Evolutionary conservation across 108 stramenopile genomes (phyloP).

Genomic region (Cylindrotheca fusiformis): DNA sequence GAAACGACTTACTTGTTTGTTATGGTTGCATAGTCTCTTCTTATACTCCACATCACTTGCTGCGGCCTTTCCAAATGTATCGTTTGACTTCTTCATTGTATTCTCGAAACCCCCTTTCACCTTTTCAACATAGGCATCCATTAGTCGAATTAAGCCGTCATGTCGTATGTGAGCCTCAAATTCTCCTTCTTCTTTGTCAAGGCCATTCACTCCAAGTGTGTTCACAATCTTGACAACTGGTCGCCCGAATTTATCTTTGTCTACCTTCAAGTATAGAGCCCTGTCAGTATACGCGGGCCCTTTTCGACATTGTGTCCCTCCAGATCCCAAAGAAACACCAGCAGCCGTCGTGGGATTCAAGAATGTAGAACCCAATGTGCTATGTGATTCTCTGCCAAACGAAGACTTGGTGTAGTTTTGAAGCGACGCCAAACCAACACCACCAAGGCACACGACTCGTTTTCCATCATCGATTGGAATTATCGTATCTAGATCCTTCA

Average conservation of each 20-base stretch:
- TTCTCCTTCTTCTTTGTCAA: constrained; percentile 61
- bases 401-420: constrained; percentile 40
- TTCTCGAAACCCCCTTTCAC: constrained; percentile 46
- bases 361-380: constrained; percentile 76
- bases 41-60: constrained; percentile 66
- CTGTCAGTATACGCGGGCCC: constrained; percentile 83
- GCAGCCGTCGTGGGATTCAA: constrained; percentile 86
- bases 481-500: constrained; percentile 65
- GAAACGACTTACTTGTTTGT: constrained; percentile 59
- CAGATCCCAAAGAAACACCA: constrained; percentile 82
- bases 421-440: constrained; percentile 67
- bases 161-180: constrained; percentile 24
- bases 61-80: constrained; percentile 43
- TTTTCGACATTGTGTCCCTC: constrained; percentile 79
- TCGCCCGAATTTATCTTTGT: constrained; percentile 53
- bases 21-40: constrained; percentile 48
- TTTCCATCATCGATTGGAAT: constrained; percentile 82
- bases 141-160: constrained; percentile 40
- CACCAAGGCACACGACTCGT: constrained; percentile 73
- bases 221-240: constrained; percentile 64
- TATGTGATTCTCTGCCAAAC: constrained; percentile 82
- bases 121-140: constrained; percentile 57
- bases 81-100: constrained; percentile 58
- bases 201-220: constrained; percentile 69
- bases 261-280: constrained; percentile 74